Percentiles rank a stretch among this genome's conserved stretches.
phyloP scores from a whole-genome alignment of 2,329 filamentous ascomycete species.

The Cladophialophora bantiana region DNA sequence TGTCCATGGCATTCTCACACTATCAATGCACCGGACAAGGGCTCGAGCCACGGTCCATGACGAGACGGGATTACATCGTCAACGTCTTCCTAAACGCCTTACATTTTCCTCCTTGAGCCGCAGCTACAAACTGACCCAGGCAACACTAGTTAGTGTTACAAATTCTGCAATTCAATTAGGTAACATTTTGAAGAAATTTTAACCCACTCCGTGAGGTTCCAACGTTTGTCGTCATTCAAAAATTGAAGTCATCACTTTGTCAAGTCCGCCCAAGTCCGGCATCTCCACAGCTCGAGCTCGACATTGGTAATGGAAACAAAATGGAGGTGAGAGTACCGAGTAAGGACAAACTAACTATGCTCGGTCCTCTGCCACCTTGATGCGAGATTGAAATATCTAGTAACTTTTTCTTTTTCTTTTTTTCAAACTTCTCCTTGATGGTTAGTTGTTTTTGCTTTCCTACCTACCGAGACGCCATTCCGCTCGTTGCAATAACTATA shows the following conservation, averaged over 20 bases:
- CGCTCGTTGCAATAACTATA: not conserved
- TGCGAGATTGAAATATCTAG: not conserved
- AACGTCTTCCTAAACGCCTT: not conserved
- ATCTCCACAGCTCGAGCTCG: constrained; percentile 9
- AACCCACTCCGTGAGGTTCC: not conserved
- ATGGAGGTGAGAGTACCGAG: constrained; percentile 6
- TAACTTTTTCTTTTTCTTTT: not conserved
- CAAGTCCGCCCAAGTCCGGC: constrained; percentile 20
- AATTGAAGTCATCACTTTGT: not conserved
- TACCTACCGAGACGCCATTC: not conserved
- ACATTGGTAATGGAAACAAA: constrained; percentile 19
- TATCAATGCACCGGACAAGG: not conserved
- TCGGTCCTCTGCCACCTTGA: not conserved
- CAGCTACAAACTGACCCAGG: not conserved
- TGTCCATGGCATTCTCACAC: not conserved
- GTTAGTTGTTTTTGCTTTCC: not conserved
- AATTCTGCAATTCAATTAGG: constrained; percentile 19
- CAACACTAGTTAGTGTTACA: not conserved
- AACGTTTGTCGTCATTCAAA: constrained; percentile 16
- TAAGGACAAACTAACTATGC: not conserved
- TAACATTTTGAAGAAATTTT: constrained; percentile 25
- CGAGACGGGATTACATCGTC: not conserved
- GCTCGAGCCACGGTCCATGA: not conserved
- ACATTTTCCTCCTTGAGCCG: not conserved
- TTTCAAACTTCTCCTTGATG: not conserved